A percentile compares a stretch with the other conserved stretches of the same genome.
Evolutionary conservation across 2,329 filamentous ascomycete species (phyloP).

Genomic region (Ophiocordyceps camponoti-saundersi): DNA sequence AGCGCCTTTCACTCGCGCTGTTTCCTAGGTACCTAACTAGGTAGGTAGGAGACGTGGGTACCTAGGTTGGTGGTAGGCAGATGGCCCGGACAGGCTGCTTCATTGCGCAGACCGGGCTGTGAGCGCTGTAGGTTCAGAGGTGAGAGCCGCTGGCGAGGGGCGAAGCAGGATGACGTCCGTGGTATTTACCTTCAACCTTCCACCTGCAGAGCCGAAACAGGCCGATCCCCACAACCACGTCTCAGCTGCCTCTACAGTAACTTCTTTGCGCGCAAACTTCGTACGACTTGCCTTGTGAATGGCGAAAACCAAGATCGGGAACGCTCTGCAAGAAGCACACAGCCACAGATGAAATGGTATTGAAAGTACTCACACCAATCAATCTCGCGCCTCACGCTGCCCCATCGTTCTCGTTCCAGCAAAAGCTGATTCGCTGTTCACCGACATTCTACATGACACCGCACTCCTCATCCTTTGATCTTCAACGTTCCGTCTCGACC

Average conservation of each 20-base stretch:
- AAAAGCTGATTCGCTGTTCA: neutral
- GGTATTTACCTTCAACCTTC: neutral
- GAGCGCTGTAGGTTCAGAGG: neutral
- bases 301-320: no score
- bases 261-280: neutral
- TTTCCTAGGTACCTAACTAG: no score
- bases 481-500: neutral
- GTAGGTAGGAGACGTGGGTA: no score
- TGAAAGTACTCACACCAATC: neutral
- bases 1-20: no score
- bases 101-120: no score
- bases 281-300: no score
- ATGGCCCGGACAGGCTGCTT: no score
- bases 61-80: no score
- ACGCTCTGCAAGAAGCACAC: no score
- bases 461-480: neutral
- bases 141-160: neutral
- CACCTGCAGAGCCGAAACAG: neutral
- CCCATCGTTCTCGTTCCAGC: neutral
- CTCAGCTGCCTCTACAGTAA: neutral
- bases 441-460: neutral
- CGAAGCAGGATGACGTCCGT: neutral
- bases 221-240: neutral
- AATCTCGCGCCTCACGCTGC: neutral
- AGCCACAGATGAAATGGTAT: neutral